These are phyloP conservation scores for Pythium sp. DNA, from an alignment of 352 stramenopile genomes.

Conservation along the genomic window DNA sequence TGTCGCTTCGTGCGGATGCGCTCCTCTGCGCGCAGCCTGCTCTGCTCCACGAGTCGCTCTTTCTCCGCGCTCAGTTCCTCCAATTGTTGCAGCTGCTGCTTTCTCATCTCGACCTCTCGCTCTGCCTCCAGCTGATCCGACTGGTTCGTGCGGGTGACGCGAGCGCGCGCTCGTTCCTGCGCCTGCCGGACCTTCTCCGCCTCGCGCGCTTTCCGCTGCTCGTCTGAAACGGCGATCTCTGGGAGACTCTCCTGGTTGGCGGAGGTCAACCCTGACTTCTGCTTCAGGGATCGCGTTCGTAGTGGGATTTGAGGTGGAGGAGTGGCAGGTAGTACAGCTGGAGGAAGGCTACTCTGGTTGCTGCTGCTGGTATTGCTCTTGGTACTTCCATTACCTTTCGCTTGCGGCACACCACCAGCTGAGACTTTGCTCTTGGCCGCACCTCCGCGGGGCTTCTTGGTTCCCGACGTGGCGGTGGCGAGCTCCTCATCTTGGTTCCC, in stretches of 20 bases:
- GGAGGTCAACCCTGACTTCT: background rate
- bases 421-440: background rate
- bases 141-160: slow-evolving; percentile 45
- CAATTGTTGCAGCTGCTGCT: slow-evolving; percentile 16
- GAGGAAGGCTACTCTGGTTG: background rate
- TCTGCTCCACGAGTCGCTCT: slow-evolving; percentile 32
- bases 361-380: background rate
- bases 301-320: background rate
- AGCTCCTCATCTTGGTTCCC: background rate
- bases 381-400: background rate
- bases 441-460: background rate
- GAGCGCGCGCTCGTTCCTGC: slow-evolving; percentile 50
- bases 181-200: slow-evolving; percentile 50
- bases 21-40: slow-evolving; percentile 42
- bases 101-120: slow-evolving; percentile 20
- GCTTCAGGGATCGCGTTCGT: slow-evolving; percentile 2
- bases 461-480: too few relatives aligned
- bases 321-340: background rate
- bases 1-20: slow-evolving; percentile 33
- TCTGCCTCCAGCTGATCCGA: slow-evolving; percentile 29
- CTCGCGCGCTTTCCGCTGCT: slow-evolving; percentile 32
- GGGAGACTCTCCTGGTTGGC: slow-evolving; percentile 23
- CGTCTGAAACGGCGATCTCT: slow-evolving; percentile 22
- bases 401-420: background rate
- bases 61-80: slow-evolving; percentile 32